phyloP scores from a whole-genome alignment of 352 stramenopile species.

The Phytophthora tubulina region DNA sequence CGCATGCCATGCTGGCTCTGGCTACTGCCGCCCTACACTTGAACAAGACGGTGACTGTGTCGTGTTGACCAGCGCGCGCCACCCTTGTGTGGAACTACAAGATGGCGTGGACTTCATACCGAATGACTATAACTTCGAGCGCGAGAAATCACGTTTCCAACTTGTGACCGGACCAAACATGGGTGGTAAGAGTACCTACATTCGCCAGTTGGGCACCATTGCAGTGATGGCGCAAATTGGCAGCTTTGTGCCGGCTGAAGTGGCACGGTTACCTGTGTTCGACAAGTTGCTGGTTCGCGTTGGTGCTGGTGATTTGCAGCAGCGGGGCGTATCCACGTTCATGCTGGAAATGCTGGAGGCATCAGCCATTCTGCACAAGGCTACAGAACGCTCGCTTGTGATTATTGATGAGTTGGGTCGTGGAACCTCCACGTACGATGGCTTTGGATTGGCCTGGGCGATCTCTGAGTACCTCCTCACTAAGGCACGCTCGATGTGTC shows the following conservation, averaged over 20 bases:
- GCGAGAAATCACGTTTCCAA: conserved; percentile 90
- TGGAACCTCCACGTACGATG: conserved; percentile 98
- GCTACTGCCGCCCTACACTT: conserved; percentile 75
- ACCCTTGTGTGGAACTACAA: conserved; percentile 99
- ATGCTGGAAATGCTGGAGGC: conserved; percentile 99
- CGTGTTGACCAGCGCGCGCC: conserved; percentile 87
- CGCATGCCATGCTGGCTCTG: conserved; percentile 92
- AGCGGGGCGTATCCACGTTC: conserved; percentile 99
- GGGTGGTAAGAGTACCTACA: conserved; percentile 99
- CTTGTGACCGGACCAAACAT: conserved; percentile 99
- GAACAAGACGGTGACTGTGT: conserved; percentile 70
- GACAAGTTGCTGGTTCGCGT: conserved; percentile 97
- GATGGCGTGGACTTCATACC: conserved; percentile 97
- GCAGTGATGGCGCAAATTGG: conserved; percentile 97
- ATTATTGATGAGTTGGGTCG: conserved; percentile 99
- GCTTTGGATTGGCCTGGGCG: conserved; percentile 97
- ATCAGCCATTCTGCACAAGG: conserved; percentile 95
- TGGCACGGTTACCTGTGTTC: conserved; percentile 94
- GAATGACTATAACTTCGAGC: conserved; percentile 95
- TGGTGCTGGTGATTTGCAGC: conserved; percentile 97
- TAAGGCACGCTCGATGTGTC: conserved; percentile 87
- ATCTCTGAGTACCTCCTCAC: conserved; percentile 98
- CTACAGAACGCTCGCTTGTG: conserved; percentile 95
- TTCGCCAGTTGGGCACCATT: conserved; percentile 96
- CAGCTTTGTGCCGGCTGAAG: conserved; percentile 95